Evolutionary conservation across 306 rosid genomes (phyloP).

Genomic region (Quercus suber): DNA sequence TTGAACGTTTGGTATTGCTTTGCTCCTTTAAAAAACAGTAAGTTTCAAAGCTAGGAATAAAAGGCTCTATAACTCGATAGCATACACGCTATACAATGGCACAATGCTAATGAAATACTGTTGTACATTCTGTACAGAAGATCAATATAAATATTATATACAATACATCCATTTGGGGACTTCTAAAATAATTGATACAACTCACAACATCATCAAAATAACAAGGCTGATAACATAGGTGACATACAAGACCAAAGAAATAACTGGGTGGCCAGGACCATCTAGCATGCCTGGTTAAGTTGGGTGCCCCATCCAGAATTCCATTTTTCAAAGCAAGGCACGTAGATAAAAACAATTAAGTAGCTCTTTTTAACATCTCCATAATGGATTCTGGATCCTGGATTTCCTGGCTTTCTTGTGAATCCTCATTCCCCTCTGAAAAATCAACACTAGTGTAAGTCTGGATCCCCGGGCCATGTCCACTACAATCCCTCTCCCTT

Average conservation of each 20-base stretch:
- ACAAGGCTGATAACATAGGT: background rate
- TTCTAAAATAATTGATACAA: background rate
- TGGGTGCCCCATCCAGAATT: background rate
- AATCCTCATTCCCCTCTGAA: slow-evolving; percentile 62
- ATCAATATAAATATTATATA: background rate
- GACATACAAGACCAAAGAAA: too few species aligned
- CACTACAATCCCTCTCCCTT: slow-evolving; percentile 50
- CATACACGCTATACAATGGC: background rate
- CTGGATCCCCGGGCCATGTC: slow-evolving; percentile 69
- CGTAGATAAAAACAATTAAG: slow-evolving; percentile 20
- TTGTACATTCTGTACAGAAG: background rate
- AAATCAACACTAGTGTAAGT: slow-evolving; percentile 71
- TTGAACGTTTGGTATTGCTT: background rate
- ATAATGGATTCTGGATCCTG: slow-evolving; percentile 53
- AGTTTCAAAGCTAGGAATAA: background rate
- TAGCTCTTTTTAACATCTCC: slow-evolving; percentile 40
- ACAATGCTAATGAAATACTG: background rate
- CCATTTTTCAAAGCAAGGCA: background rate
- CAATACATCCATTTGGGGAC: background rate
- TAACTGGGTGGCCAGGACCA: background rate
- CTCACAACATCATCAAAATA: background rate
- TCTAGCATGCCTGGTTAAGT: background rate
- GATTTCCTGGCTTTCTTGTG: slow-evolving; percentile 56
- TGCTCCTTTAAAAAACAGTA: background rate
- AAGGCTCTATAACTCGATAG: background rate